These are phyloP conservation scores for Peribolospora baueri DNA, from an alignment of 768 basidiomycete genomes.

Conservation along the genomic window DNA sequence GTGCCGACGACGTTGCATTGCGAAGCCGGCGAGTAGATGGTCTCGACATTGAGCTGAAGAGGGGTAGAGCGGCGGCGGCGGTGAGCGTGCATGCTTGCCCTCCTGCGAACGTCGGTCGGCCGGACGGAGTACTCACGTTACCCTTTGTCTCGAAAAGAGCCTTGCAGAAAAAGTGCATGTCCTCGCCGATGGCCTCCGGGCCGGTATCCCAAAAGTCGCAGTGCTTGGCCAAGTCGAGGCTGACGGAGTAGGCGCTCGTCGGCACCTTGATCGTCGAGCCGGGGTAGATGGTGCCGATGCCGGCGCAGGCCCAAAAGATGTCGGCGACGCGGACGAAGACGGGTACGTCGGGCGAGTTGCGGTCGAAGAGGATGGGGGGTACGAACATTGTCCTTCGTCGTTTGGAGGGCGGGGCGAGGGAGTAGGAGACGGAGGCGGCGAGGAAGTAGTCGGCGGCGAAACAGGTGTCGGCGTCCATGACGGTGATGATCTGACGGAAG, in stretches of 20 bases:
- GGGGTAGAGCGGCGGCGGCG: conserved; percentile 13
- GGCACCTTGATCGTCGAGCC: conserved; percentile 15
- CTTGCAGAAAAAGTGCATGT: conserved; percentile 18
- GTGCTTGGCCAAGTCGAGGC: conserved; percentile 10
- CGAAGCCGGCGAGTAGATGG: conserved; percentile 17
- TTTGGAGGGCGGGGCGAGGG: conserved; percentile 10
- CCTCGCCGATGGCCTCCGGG: conserved; percentile 16
- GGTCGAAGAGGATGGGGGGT: conserved; percentile 13
- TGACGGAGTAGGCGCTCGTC: conserved; percentile 16
- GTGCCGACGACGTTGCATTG: conserved; percentile 16
- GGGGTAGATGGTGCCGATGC: conserved; percentile 14
- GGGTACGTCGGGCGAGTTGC: conserved; percentile 13
- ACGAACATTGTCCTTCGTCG: conserved; percentile 8
- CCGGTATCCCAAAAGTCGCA: conserved; percentile 17
- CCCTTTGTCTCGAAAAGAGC: not conserved
- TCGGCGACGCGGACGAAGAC: conserved; percentile 13
- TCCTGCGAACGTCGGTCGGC: too few species aligned
- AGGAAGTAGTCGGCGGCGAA: conserved; percentile 16
- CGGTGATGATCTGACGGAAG: conserved; percentile 12
- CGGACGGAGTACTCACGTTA: not conserved
- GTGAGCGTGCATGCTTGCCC: not conserved
- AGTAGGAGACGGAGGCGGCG: not conserved
- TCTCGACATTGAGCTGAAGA: conserved; percentile 14
- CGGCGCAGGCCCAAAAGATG: conserved; percentile 11
- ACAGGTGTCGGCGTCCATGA: conserved; percentile 15